These are phyloP conservation scores for Trypethelium eluteriae DNA, from an alignment of 495 filamentous ascomycete species.

Conservation along the genomic window DNA sequence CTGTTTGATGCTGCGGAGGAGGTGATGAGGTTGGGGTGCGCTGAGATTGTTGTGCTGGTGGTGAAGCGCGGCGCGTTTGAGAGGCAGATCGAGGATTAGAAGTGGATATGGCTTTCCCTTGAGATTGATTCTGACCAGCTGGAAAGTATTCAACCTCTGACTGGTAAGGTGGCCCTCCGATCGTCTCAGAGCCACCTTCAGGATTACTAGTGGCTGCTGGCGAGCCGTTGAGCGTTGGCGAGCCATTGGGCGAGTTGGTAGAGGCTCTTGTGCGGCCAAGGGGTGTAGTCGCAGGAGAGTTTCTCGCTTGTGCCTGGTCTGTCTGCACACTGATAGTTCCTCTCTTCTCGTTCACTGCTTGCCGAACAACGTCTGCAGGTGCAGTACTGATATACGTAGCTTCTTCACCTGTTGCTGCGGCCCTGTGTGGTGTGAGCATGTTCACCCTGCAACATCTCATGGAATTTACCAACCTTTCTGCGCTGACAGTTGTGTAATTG, in stretches of 20 bases:
- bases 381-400: slow-evolving; percentile 5
- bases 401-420: slow-evolving; percentile 4
- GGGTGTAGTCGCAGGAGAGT: background rate
- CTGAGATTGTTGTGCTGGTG: background rate
- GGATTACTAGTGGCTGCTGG: slow-evolving; percentile 16
- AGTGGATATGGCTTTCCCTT: background rate
- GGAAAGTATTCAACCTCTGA: background rate
- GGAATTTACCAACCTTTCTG: background rate
- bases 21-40: slow-evolving; percentile 13
- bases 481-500: slow-evolving; percentile 68
- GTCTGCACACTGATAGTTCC: background rate
- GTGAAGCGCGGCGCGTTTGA: background rate
- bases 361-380: slow-evolving; percentile 8
- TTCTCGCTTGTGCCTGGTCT: background rate
- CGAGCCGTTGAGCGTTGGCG: slow-evolving; percentile 29
- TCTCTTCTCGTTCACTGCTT: slow-evolving; percentile 12
- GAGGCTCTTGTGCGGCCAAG: slow-evolving; percentile 18
- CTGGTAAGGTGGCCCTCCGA: background rate
- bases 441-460: background rate
- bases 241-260: slow-evolving; percentile 35
- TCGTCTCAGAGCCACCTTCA: background rate
- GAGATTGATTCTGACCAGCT: background rate
- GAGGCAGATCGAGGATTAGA: background rate
- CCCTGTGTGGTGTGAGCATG: background rate
- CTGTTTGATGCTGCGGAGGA: slow-evolving; percentile 19